phyloP scores from a whole-genome alignment of 129 eudicot genomes.

The Flaveria bidentis region DNA sequence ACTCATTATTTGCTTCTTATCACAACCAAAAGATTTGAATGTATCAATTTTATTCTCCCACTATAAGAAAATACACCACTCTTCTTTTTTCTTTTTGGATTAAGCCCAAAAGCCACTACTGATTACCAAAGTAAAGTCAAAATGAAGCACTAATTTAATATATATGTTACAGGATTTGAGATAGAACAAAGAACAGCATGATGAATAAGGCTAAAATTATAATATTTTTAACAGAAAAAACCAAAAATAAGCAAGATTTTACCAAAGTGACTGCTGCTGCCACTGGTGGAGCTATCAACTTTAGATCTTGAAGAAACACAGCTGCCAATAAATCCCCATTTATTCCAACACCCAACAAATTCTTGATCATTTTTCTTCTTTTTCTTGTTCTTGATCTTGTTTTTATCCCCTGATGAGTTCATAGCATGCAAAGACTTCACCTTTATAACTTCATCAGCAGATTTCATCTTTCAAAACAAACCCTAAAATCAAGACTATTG shows the following conservation, averaged over 20 bases:
- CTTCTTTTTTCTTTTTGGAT: background rate
- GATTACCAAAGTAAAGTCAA: conserved; percentile 10
- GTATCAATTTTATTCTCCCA: background rate
- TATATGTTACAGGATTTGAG: conserved; percentile 10
- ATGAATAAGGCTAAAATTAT: conserved; percentile 18
- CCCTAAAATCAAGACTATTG: conserved; percentile 42
- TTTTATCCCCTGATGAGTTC: conserved; percentile 52
- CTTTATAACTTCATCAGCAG: conserved; percentile 54
- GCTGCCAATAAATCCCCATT: conserved; percentile 71
- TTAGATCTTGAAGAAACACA: conserved; percentile 97
- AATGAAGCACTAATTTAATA: conserved; percentile 1
- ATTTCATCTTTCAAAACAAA: conserved; percentile 57
- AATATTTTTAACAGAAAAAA: background rate
- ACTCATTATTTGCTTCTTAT: background rate
- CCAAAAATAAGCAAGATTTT: conserved; percentile 29
- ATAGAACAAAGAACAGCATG: conserved; percentile 4
- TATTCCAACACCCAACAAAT: conserved; percentile 78
- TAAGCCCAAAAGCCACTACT: background rate
- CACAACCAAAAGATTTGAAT: background rate
- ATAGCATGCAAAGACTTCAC: conserved; percentile 62
- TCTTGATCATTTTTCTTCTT: conserved; percentile 60
- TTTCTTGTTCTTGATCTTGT: conserved; percentile 42
- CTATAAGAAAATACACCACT: background rate
- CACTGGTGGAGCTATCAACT: conserved; percentile 91
- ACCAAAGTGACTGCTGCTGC: conserved; percentile 79